A percentile compares a stretch with the other conserved stretches of the same genome.
Conservation (phyloP, 805 yeast species). For the Barnettozyma botsteinii region DNA sequence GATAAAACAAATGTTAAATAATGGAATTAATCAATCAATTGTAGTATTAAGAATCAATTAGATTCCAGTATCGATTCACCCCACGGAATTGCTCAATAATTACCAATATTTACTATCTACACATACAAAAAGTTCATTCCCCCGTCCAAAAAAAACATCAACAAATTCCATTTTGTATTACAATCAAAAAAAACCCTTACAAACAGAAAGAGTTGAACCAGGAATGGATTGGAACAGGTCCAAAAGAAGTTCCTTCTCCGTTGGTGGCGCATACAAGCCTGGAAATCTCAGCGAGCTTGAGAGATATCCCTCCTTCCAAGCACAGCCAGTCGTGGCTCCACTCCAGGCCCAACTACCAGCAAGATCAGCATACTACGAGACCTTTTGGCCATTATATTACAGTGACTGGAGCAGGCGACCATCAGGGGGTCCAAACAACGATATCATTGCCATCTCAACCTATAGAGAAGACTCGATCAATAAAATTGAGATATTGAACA, state of each 20-base stretch:
- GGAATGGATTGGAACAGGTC: slow-evolving; percentile 23
- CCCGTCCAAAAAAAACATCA: not conserved
- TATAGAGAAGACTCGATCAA: slow-evolving; percentile 75
- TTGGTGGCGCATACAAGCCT: slow-evolving; percentile 18
- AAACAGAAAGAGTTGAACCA: not conserved
- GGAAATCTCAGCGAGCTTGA: slow-evolving; percentile 12
- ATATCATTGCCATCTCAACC: slow-evolving; percentile 62
- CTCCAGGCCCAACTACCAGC: slow-evolving; percentile 22
- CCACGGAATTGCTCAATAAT: no score
- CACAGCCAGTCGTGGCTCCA: slow-evolving; percentile 10
- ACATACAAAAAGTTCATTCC: no score
- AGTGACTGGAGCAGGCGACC: slow-evolving; percentile 45
- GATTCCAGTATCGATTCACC: no score
- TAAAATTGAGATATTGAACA: slow-evolving; percentile 48
- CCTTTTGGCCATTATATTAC: slow-evolving; percentile 44
- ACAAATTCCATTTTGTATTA: no score
- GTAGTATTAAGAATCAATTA: no score
- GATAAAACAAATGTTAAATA: no score
- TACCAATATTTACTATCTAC: no score
- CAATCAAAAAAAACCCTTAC: not conserved
- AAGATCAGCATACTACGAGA: slow-evolving; percentile 39
- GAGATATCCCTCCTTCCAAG: slow-evolving; percentile 10
- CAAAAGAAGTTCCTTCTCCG: slow-evolving; percentile 26
- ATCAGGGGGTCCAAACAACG: slow-evolving; percentile 28
- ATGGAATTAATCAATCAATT: no score